Conservation (phyloP, 176 grass and related monocot species). For the Triticum timopheevii region DNA sequence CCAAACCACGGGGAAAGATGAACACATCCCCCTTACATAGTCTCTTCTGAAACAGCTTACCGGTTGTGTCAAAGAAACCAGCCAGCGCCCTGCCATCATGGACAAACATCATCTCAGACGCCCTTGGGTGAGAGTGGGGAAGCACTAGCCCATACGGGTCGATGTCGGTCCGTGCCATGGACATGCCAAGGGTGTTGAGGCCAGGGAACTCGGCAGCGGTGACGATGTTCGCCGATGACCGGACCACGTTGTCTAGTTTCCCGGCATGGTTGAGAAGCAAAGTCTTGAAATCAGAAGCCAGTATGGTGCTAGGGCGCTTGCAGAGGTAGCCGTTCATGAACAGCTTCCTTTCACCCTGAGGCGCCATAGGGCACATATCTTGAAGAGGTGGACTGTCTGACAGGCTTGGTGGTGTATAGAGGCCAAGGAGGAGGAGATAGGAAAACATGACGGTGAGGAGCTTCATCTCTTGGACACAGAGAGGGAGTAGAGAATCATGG, state of each 20-base stretch:
- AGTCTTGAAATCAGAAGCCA: constrained; percentile 60
- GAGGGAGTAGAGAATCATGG: background rate
- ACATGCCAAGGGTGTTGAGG: constrained; percentile 59
- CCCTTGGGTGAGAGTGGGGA: constrained; percentile 63
- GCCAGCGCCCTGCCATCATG: constrained; percentile 29
- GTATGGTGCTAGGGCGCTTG: constrained; percentile 44
- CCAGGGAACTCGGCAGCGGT: constrained; percentile 53
- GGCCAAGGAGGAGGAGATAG: constrained; percentile 19
- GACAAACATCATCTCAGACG: constrained; percentile 54
- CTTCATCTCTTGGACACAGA: constrained; percentile 33
- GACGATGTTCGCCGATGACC: constrained; percentile 46
- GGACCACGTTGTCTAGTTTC: constrained; percentile 20
- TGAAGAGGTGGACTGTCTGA: constrained; percentile 46
- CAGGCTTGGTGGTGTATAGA: background rate
- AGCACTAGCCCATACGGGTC: background rate
- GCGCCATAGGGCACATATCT: constrained; percentile 55
- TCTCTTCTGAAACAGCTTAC: constrained; percentile 47
- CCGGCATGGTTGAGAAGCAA: background rate
- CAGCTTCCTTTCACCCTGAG: constrained; percentile 30
- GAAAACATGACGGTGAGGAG: background rate
- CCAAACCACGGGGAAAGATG: constrained; percentile 42
- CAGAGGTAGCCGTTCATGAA: constrained; percentile 61
- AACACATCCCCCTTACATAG: constrained; percentile 50
- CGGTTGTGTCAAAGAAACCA: constrained; percentile 50
- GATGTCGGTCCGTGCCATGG: constrained; percentile 35